These are phyloP conservation scores for Pseudocercospora ulei DNA, from an alignment of 2,329 filamentous ascomycete genomes.

Conservation along the genomic window DNA sequence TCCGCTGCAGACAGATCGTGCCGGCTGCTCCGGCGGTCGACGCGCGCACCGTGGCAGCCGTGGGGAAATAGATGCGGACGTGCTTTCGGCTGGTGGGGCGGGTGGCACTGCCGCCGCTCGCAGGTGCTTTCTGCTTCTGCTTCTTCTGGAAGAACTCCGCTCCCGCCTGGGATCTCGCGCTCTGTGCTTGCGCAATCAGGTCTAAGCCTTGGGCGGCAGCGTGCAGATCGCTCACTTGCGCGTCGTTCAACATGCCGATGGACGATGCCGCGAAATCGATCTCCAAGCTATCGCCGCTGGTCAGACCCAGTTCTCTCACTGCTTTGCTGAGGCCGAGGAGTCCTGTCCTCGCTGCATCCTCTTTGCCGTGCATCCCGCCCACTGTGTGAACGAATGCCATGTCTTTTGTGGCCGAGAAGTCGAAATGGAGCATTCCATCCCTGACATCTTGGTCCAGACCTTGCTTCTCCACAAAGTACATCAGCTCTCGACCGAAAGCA, in stretches of 20 bases:
- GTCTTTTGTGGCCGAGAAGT: slow-evolving; percentile 62
- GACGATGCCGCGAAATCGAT: slow-evolving; percentile 70
- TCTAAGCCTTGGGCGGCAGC: slow-evolving; percentile 47
- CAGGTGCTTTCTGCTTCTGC: slow-evolving; percentile 1
- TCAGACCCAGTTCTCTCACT: slow-evolving; percentile 54
- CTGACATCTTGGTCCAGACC: slow-evolving; percentile 56
- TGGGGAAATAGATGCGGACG: slow-evolving; percentile 74
- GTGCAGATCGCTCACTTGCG: slow-evolving; percentile 54
- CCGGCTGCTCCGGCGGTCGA: slow-evolving; percentile 50
- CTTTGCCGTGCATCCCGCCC: slow-evolving; percentile 33
- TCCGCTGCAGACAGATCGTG: slow-evolving; percentile 67
- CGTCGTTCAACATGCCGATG: slow-evolving; percentile 62
- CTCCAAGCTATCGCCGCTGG: slow-evolving; percentile 27
- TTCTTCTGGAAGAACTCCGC: slow-evolving; percentile 25
- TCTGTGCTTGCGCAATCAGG: slow-evolving; percentile 21
- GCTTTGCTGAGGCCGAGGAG: slow-evolving; percentile 63
- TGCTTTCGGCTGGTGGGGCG: slow-evolving; percentile 38
- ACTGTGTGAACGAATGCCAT: slow-evolving; percentile 80
- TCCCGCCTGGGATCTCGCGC: slow-evolving; percentile 20
- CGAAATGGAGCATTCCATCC: slow-evolving; percentile 62
- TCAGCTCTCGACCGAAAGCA: slow-evolving; percentile 59
- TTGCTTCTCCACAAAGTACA: slow-evolving; percentile 59
- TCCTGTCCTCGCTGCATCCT: slow-evolving; percentile 49
- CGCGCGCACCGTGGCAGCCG: slow-evolving; percentile 48
- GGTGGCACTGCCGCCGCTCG: slow-evolving; percentile 20